phyloP scores from a whole-genome alignment of 164 flowering plant species.

The Protea cynaroides region DNA sequence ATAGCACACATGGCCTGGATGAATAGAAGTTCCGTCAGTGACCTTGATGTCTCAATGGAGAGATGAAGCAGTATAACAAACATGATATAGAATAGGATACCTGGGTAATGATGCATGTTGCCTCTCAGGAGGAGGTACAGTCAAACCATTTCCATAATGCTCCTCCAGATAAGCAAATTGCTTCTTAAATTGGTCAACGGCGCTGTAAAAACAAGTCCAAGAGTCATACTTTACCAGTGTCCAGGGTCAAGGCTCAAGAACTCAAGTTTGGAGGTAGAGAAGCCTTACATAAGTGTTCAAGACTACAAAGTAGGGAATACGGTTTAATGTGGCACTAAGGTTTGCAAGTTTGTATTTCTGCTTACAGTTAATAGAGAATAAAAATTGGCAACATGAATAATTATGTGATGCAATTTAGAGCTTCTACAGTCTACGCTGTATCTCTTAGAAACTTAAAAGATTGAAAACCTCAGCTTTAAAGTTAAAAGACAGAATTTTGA shows the following conservation, averaged over 20 bases:
- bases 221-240: not conserved
- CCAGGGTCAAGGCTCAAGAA: not conserved
- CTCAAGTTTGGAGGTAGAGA: not conserved
- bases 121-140: constrained; percentile 81
- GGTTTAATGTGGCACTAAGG: not conserved
- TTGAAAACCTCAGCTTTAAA: not conserved
- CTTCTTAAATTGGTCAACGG: constrained; percentile 97
- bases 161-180: constrained; percentile 97
- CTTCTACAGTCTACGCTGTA: not conserved
- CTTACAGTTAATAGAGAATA: not conserved
- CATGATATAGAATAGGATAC: constrained; percentile 22
- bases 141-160: constrained; percentile 82
- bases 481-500: not conserved
- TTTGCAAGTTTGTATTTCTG: not conserved
- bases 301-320: not conserved
- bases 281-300: not conserved
- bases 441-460: not conserved
- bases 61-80: not conserved
- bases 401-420: not conserved
- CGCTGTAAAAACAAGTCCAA: constrained; percentile 43
- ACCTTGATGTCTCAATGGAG: not conserved
- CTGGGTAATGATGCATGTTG: constrained; percentile 96
- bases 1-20: constrained; percentile 70
- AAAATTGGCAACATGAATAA: not conserved
- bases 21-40: constrained; percentile 6